These are phyloP conservation scores for Parathielavia appendiculata DNA, from an alignment of 495 filamentous ascomycete genomes.

Conservation along the genomic window DNA sequence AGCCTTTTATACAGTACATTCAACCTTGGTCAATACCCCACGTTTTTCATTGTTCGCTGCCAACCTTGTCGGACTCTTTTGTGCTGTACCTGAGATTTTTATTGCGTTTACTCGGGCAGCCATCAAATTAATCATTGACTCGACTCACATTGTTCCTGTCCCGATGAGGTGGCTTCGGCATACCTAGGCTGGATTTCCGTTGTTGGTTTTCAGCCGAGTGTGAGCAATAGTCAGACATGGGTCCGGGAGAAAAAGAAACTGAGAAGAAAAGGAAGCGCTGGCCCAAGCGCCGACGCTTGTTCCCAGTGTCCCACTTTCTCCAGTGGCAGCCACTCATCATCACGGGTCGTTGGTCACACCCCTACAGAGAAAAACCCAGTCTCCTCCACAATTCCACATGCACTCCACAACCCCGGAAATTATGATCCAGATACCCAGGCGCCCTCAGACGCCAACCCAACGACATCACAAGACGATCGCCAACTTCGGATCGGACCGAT, in stretches of 20 bases:
- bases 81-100: background rate
- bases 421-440: too few species aligned
- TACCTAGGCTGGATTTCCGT: too few species aligned
- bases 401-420: too few species aligned
- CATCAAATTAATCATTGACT: background rate
- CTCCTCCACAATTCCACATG: too few species aligned
- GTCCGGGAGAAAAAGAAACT: background rate
- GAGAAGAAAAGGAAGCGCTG: background rate
- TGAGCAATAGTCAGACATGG: too few species aligned
- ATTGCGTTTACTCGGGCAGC: too few species aligned
- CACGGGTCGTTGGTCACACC: too few species aligned
- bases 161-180: background rate
- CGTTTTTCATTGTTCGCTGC: constrained; percentile 9
- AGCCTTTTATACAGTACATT: constrained; percentile 18
- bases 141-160: background rate
- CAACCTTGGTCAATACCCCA: constrained; percentile 24
- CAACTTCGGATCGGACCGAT: constrained; percentile 14
- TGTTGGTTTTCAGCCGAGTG: too few species aligned
- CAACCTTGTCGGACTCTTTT: background rate
- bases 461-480: background rate
- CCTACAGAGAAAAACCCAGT: too few species aligned
- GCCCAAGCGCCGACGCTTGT: constrained; percentile 5
- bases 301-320: too few species aligned
- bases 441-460: too few species aligned
- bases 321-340: too few species aligned